Base-by-base conservation (phyloP, 352 stramenopile genomes). In the Phytophthora multivora region DNA sequence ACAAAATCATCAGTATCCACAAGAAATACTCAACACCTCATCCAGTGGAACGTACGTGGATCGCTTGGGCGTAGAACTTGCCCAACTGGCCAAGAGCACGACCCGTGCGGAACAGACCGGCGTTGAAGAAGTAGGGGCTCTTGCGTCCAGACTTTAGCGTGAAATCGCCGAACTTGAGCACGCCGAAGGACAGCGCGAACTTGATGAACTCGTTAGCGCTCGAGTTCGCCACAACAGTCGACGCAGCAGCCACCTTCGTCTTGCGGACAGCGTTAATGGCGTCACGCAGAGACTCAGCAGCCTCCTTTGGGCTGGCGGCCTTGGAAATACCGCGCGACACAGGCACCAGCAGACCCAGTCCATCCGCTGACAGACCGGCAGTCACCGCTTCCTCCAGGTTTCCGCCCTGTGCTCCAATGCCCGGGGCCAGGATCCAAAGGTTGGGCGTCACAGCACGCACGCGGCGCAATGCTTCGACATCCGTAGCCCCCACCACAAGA, bases 121-220 rank as follows among this genome's bases (percentile, higher is more conserved):
- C 97, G 85, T 99, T 99, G 78, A 99, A 99, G 72, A 99, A 99
- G 82, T 99, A 99, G 19, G 98, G 98, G 26, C 93, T 99, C 45
- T 96, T 83, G 42, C 98, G 84, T 31, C 97, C 97, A 51, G 96
- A 99, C 75, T 99, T 99, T 21, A 99, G 83, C 42, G 90, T 98
- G 78, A 99, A 99, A 28, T 93, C 90, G 23, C 97, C 97, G 72
- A 99, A 99, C 67, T 98, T 98, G 26, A 99, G 86, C 51, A 99
- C 98, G 45, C 92, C 92, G 51, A 97, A 86, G 19, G 80, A 85
- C 9, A 99, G 75, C 63, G 93, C 97, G 54, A 99, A 98, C 75
- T 98, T 85, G 55, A 99, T 92, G 73, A 99, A 99, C 50, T 98
- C 89, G 62, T 83, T 90, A 72, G 98, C 91, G 7, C 56, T 71